Evolutionary conservation across 2,329 filamentous ascomycete genomes (phyloP), one percentile per base, ranked within the genome.

Genomic region (Fusarium algeriense): DNA sequence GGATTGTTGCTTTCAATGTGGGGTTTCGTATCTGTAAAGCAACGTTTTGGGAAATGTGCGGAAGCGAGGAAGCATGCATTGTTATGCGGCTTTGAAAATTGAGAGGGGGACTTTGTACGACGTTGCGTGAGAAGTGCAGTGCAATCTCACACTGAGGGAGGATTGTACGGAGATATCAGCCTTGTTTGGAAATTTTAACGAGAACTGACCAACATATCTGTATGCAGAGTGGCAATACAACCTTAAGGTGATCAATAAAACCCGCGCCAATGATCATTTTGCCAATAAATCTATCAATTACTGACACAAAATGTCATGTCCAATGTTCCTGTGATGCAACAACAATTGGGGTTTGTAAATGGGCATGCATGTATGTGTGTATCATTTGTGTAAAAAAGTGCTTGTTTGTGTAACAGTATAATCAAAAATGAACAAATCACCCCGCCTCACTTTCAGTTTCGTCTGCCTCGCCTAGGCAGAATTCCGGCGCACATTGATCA

Each of bases 381-480:
- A 67, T 68, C 38, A 71, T 69, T 68, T 44, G 23, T 63, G 56
- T 9, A 30, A 30, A 30, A 30, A 30, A 30, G 30, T 8, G 30
- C 30, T 17, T 40, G 35, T 54, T 44, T 72, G 69, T 71, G 56
- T 46, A 59, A 58, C 56, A 48, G 30, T 41, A 37, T 19, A 59
- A 55, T 69, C 19, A 38, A 64, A 30, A 64, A 44, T 41, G 49
- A 37, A 49, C 54, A 58, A 66, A 50, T 63, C 67, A 67, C 60
- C 70, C 53, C 69, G 65, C 69, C 65, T 59, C 52, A 58, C 28
- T 37, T 58, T 54, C 44, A 70, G 57, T 56, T 66, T 32, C 41
- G 37, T 57, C 60, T 69, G 65, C 69, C 69, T 71, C 44, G 56
- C 43, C 48, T 44, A 66, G 69, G 69, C 69, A 71, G 64, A 57